phyloP scores from a whole-genome alignment of 192 early-diverging fungal species.

The Dissophora ornata region DNA sequence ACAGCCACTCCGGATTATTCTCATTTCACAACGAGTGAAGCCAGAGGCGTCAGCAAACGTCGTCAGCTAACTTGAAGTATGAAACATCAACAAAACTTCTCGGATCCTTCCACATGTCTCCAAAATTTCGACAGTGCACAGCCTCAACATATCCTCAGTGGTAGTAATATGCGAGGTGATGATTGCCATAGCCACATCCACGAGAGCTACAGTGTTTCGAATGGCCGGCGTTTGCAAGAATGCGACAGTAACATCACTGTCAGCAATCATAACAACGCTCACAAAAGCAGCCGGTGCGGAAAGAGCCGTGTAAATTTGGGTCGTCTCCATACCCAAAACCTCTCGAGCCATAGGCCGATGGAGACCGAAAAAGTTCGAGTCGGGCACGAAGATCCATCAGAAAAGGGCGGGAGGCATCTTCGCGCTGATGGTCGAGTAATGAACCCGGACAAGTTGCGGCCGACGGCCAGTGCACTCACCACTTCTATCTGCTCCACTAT shows the following conservation, averaged over 20 bases:
- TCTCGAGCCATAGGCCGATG: background rate
- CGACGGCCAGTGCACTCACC: constrained; percentile 25
- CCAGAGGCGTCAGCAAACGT: too few species aligned
- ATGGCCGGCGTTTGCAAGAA: constrained; percentile 26
- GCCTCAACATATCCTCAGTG: background rate
- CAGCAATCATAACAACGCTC: background rate
- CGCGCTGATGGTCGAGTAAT: constrained; percentile 13
- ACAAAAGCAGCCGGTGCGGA: background rate
- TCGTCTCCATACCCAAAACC: constrained; percentile 31
- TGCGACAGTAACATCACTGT: background rate
- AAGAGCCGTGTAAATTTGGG: constrained; percentile 13
- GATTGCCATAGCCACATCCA: background rate
- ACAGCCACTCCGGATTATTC: too few species aligned
- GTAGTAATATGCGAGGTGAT: background rate
- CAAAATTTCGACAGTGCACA: too few species aligned
- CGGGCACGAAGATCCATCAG: background rate
- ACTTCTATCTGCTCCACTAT: constrained; percentile 50
- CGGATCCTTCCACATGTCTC: background rate
- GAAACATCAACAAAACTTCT: too few species aligned
- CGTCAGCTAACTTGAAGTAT: background rate
- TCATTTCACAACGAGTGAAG: too few species aligned
- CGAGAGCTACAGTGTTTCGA: constrained; percentile 25
- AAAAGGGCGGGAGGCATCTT: background rate
- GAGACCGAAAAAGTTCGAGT: background rate
- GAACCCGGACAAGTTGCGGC: constrained; percentile 33